Conservation (phyloP, 805 yeast species). For the Torulaspora microellipsoides region DNA sequence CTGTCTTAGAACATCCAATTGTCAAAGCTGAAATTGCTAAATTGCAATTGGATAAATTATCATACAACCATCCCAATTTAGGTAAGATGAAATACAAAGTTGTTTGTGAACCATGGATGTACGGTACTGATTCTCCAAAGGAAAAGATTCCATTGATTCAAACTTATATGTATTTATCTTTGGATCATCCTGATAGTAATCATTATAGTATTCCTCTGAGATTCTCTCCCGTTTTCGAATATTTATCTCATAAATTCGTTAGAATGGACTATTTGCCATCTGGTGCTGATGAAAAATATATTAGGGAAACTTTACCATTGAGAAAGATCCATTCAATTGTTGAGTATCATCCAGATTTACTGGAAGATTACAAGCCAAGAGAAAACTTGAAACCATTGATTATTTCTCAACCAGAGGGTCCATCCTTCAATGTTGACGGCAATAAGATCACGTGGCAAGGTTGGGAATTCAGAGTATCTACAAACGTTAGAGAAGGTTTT, state of each 20-base stretch:
- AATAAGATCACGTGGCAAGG: conserved; percentile 73
- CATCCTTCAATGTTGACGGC: conserved; percentile 58
- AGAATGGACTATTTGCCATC: conserved; percentile 73
- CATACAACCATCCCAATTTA: conserved; percentile 25
- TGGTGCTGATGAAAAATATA: conserved; percentile 57
- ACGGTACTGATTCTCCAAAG: conserved; percentile 66
- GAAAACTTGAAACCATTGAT: conserved; percentile 61
- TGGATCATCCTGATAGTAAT: conserved; percentile 65
- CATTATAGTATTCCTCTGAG: conserved; percentile 71
- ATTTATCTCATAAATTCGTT: conserved; percentile 52
- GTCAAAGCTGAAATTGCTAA: conserved; percentile 63
- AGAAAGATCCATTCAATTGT: conserved; percentile 48
- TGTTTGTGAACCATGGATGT: conserved; percentile 79
- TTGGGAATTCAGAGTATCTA: conserved; percentile 71
- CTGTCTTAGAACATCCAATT: conserved; percentile 49
- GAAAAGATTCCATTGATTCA: conserved; percentile 56
- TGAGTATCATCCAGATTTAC: conserved; percentile 71
- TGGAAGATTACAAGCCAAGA: conserved; percentile 47
- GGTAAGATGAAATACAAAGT: conserved; percentile 35
- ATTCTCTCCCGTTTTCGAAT: conserved; percentile 69
- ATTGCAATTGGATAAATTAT: conserved; percentile 52
- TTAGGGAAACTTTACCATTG: conserved; percentile 57
- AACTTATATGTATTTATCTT: conserved; percentile 70
- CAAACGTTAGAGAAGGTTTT: conserved; percentile 74
- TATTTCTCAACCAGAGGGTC: conserved; percentile 74